Conservation (phyloP, 805 yeast species). For the Yamadazyma laniorum region DNA sequence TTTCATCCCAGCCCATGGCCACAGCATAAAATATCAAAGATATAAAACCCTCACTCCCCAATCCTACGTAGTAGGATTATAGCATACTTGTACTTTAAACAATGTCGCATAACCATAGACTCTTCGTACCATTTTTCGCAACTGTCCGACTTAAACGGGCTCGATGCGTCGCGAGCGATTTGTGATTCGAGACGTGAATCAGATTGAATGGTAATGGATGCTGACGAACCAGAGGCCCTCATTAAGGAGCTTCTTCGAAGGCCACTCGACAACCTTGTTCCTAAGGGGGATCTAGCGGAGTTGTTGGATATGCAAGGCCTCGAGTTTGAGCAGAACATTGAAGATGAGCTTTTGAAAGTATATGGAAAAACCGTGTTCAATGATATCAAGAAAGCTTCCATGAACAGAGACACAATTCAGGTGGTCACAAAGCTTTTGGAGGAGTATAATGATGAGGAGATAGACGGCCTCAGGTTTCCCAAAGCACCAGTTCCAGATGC, state of each 20-base stretch:
- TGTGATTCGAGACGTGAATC: too few species aligned
- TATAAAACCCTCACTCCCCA: neutral
- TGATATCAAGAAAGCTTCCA: neutral
- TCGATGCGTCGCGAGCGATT: too few species aligned
- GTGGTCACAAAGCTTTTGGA: neutral
- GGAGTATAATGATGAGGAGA: conserved; percentile 6
- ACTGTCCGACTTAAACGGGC: too few species aligned
- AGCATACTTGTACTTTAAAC: too few species aligned
- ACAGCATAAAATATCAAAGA: neutral
- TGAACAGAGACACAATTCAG: conserved; percentile 1
- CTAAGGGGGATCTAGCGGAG: conserved; percentile 8
- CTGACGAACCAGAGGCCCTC: neutral
- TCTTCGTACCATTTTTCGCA: too few species aligned
- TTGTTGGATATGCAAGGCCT: conserved; percentile 1
- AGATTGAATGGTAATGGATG: neutral
- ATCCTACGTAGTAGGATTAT: too few species aligned
- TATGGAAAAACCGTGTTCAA: conserved; percentile 2
- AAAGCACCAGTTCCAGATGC: neutral
- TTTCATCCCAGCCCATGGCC: too few species aligned
- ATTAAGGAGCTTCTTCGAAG: conserved; percentile 6
- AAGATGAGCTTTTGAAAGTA: neutral
- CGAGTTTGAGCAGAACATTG: neutral
- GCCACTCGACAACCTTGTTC: conserved; percentile 11
- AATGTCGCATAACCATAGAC: too few species aligned
- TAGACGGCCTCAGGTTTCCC: neutral